These are phyloP conservation scores for Helianthus annuus DNA, from an alignment of 129 eudicot genomes.

Conservation along the genomic window HanXRQr2.0-SUNRISE NC_035437.2:7291686-7292185, in stretches of 20 bases:
- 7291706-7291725: neutral
- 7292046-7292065: conserved; percentile 13
- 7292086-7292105: conserved; percentile 24
- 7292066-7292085: neutral
- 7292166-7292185: conserved; percentile 18
- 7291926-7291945: conserved; percentile 28
- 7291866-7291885: conserved; percentile 32
- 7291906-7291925: conserved; percentile 51
- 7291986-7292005: conserved; percentile 30
- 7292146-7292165: conserved; percentile 23
- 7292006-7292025: neutral
- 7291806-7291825: conserved; percentile 20
- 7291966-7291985: conserved; percentile 8
- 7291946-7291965: conserved; percentile 29
- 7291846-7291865: conserved; percentile 32
- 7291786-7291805: neutral
- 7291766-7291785: neutral
- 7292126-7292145: conserved; percentile 16
- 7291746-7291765: neutral
- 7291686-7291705: neutral
- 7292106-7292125: conserved; percentile 26
- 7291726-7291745: neutral
- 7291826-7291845: conserved; percentile 30
- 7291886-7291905: conserved; percentile 45
- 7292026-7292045: conserved; percentile 1